Conservation (phyloP, 1,139 yeast species). For the Candida smagusa region DNA sequence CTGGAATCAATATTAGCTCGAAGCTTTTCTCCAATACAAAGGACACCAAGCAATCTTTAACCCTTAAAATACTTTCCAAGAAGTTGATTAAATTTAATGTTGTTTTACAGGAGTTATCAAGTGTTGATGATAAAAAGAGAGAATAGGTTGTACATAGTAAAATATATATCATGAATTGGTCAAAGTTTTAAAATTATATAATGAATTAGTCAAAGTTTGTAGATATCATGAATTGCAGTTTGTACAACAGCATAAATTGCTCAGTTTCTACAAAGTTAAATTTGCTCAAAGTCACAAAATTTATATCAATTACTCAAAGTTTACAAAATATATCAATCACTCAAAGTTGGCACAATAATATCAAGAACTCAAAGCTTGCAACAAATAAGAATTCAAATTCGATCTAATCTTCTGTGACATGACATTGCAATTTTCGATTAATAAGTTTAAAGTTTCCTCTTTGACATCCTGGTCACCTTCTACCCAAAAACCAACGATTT, state of each 20-base stretch:
- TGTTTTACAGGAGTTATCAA: constrained; percentile 43
- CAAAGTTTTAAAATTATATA: too few species aligned
- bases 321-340: too few species aligned
- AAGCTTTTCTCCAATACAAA: constrained; percentile 38
- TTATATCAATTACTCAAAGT: too few species aligned
- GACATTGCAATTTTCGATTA: constrained; percentile 38
- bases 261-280: too few species aligned
- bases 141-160: constrained; percentile 12
- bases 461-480: constrained; percentile 36
- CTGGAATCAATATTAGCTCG: constrained; percentile 38
- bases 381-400: constrained; percentile 39
- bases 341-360: too few species aligned
- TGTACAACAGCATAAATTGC: too few species aligned
- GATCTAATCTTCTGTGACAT: constrained; percentile 45
- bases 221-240: too few species aligned
- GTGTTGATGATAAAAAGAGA: constrained; percentile 20
- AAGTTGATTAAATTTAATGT: constrained; percentile 42
- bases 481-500: constrained; percentile 55
- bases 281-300: too few species aligned
- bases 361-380: constrained; percentile 9
- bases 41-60: constrained; percentile 18
- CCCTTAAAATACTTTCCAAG: constrained; percentile 32
- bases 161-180: neutral
- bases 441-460: constrained; percentile 24
- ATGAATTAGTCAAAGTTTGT: too few species aligned